phyloP scores from a whole-genome alignment of 768 basidiomycete genomes.

The Hygrophorus pudorinus region DNA sequence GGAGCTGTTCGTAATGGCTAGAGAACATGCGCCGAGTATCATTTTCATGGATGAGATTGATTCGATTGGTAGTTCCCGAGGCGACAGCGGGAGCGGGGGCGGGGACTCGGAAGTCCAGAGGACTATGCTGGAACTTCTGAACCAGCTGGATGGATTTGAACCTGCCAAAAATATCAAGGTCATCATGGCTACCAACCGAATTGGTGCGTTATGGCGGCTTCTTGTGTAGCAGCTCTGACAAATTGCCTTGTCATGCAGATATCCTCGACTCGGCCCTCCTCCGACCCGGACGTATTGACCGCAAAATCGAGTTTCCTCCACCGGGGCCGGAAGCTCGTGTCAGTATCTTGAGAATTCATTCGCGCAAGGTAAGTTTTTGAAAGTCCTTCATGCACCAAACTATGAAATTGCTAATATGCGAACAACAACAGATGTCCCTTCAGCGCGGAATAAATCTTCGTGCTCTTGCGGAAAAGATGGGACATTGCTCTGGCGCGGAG shows the following conservation, averaged over 20 bases:
- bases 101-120: constrained; percentile 87
- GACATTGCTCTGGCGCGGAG: constrained; percentile 95
- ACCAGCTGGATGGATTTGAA: constrained; percentile 88
- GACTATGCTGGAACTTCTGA: constrained; percentile 84
- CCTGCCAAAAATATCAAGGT: constrained; percentile 98
- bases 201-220: constrained; percentile 37
- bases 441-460: constrained; percentile 98
- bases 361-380: constrained; percentile 61
- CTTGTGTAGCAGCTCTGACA: background rate
- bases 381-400: background rate
- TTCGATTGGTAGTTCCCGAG: constrained; percentile 88
- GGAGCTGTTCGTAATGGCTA: constrained; percentile 96
- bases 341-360: constrained; percentile 95
- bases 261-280: constrained; percentile 91
- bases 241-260: constrained; percentile 34
- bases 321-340: constrained; percentile 95
- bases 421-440: constrained; percentile 86
- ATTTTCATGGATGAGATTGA: constrained; percentile 99
- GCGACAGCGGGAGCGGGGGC: constrained; percentile 83
- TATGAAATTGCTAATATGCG: background rate
- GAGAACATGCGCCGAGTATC: constrained; percentile 95
- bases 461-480: constrained; percentile 97
- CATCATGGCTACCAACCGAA: constrained; percentile 95
- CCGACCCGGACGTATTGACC: constrained; percentile 89
- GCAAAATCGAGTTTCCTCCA: constrained; percentile 97